Evolutionary conservation across 345 rosid species (phyloP).

Genomic region (Eutrema japonicum): DNA sequence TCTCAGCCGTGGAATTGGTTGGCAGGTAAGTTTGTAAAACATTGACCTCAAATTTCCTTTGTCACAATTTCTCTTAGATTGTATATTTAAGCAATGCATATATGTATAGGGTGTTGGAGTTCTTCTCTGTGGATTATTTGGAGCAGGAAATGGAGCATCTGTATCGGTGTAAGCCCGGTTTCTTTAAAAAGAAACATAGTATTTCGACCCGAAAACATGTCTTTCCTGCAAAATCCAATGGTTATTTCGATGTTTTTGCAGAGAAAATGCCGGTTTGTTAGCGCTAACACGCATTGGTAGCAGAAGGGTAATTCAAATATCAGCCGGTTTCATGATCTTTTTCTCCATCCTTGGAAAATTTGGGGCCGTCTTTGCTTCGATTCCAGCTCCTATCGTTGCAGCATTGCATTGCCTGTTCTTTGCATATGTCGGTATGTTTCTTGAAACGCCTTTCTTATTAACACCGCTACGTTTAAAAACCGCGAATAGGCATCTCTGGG

Average conservation of each 20-base stretch:
- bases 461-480: not conserved
- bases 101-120: constrained; percentile 79
- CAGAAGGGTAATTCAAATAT: constrained; percentile 90
- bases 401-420: constrained; percentile 76
- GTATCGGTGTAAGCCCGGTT: constrained; percentile 75
- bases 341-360: constrained; percentile 93
- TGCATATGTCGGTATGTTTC: constrained; percentile 76
- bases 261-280: constrained; percentile 57
- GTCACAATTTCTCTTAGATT: not conserved
- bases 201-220: not conserved
- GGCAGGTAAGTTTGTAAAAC: constrained; percentile 69
- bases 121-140: constrained; percentile 88
- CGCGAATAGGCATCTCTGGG: not conserved
- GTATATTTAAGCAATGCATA: not conserved
- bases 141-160: constrained; percentile 91
- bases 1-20: constrained; percentile 95
- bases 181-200: not conserved
- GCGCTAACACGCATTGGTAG: constrained; percentile 91
- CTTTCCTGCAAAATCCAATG: not conserved
- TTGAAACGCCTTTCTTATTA: not conserved
- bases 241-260: not conserved
- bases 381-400: constrained; percentile 80
- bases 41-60: not conserved
- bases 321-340: constrained; percentile 95
- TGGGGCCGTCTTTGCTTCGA: constrained; percentile 88